Percentiles rank a stretch among this genome's conserved stretches.
phyloP scores from a whole-genome alignment of 2,329 filamentous ascomycete species.

The Pseudogymnoascus sp. region DNA sequence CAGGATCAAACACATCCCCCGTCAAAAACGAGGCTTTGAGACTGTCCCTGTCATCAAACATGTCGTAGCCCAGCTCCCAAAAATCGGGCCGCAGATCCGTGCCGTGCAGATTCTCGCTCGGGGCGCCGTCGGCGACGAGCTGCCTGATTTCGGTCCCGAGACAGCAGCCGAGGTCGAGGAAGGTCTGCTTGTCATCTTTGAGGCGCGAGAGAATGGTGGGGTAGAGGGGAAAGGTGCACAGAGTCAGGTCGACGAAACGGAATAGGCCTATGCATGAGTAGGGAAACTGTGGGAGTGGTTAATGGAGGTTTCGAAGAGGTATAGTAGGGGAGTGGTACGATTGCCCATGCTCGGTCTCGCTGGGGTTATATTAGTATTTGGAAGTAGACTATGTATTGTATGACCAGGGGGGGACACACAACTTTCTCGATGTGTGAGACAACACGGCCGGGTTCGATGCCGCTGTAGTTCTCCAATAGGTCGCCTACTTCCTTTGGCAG shows the following conservation, averaged over 20 bases:
- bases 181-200: conserved; percentile 11
- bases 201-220: conserved; percentile 13
- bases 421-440: conserved; percentile 13
- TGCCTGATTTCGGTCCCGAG: conserved; percentile 33
- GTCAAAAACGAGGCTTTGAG: conserved; percentile 27
- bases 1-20: conserved; percentile 27
- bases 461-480: conserved; percentile 15
- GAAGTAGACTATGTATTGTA: background rate
- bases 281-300: conserved; percentile 3
- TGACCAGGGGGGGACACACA: background rate
- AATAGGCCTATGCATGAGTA: conserved; percentile 21
- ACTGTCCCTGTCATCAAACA: conserved; percentile 28
- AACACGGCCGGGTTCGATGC: conserved; percentile 10
- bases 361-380: background rate
- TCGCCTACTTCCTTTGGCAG: conserved; percentile 9
- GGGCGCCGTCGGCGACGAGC: conserved; percentile 29
- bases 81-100: conserved; percentile 27
- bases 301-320: background rate
- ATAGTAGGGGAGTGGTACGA: conserved; percentile 12
- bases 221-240: conserved; percentile 13
- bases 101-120: conserved; percentile 24
- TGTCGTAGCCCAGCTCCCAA: conserved; percentile 30
- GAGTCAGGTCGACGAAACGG: conserved; percentile 17
- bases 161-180: conserved; percentile 33
- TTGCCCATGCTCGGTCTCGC: conserved; percentile 16